Evolutionary conservation across 2,329 filamentous ascomycete genomes (phyloP), one percentile per base, ranked within the genome.

Genomic region (Trichoderma koningiopsis): DNA sequence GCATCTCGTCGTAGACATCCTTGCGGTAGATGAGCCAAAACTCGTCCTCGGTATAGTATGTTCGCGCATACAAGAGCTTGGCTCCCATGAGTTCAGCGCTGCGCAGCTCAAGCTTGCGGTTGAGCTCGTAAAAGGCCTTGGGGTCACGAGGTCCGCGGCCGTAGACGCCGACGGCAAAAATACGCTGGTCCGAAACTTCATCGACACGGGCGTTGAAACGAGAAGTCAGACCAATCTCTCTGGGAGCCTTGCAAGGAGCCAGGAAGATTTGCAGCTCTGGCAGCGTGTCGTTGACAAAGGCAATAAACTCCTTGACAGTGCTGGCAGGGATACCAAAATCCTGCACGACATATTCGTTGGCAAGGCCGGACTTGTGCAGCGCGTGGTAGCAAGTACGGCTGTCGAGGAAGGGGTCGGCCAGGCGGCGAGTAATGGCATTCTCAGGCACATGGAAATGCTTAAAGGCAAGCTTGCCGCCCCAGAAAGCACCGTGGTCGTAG

Each of bases 21-120:
- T 79, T 79, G 72, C 86, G 81, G 71, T 86, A 87, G 70, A 85
- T 82, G 24, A 78, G 74, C 84, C 85, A 87, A 74, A 88, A 88
- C 66, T 87, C 85, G 2, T 81, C 77, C 73, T 85, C 82, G 22
- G 79, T 81, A 74, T 86, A 86, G 75, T 85, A 87, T 0, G 84
- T 84, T 66, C 86, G 84, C 5, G 85, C 85, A 73, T 88, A 88
- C 7, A 88, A 74, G 81, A 84, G 85, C 75, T 87, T 87, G 79
- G 84, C 84, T 16, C 86, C 86, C 8, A 83, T 80, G 43, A 87
- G 79, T 47, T 85, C 81, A 2, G 79, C 79, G 4, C 86, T 76
- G 35, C 80, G 83, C 68, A 79, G 77, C 74, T 87, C 85, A 1
- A 88, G 76, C 29, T 81, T 80, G 16, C 83, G 81, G 71, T 87